A percentile compares a stretch with the other conserved stretches of the same genome.
Evolutionary conservation across 2,329 filamentous ascomycete species (phyloP).

Genomic region (Colletotrichum lini): DNA sequence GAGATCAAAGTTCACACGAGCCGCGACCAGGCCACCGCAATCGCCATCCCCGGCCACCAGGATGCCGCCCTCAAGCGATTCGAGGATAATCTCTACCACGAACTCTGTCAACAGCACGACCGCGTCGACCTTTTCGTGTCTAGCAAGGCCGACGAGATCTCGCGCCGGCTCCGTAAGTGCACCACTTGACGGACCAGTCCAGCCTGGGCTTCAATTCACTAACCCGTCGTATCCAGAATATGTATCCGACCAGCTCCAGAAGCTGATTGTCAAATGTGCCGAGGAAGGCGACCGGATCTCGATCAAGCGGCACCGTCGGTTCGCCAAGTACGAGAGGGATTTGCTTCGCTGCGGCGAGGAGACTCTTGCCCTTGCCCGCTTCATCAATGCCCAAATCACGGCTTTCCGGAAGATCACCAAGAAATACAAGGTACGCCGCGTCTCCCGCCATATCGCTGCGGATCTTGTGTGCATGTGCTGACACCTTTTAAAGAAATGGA

Average conservation of each 20-base stretch:
- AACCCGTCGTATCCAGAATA: slow-evolving; percentile 56
- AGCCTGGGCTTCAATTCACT: slow-evolving; percentile 12
- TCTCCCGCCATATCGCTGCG: not conserved
- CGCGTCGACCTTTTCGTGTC: slow-evolving; percentile 83
- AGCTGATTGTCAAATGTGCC: slow-evolving; percentile 61
- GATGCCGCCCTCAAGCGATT: slow-evolving; percentile 73
- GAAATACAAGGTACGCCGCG: slow-evolving; percentile 77
- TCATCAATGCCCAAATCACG: slow-evolving; percentile 79
- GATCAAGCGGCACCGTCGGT: slow-evolving; percentile 64
- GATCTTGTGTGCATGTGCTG: not conserved
- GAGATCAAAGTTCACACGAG: slow-evolving; percentile 87
- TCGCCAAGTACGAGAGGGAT: slow-evolving; percentile 68
- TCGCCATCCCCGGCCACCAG: slow-evolving; percentile 81
- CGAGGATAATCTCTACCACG: slow-evolving; percentile 78
- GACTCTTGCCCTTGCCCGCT: slow-evolving; percentile 78
- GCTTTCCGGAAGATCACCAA: slow-evolving; percentile 88
- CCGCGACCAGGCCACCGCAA: slow-evolving; percentile 76
- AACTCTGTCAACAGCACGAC: slow-evolving; percentile 82
- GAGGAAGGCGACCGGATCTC: slow-evolving; percentile 53
- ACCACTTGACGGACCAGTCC: not conserved
- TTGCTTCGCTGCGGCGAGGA: slow-evolving; percentile 77
- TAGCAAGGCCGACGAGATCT: slow-evolving; percentile 85
- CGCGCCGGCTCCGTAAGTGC: slow-evolving; percentile 72
- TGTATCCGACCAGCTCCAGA: slow-evolving; percentile 63
- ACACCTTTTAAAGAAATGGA: slow-evolving; percentile 77